A percentile compares a stretch with the other conserved stretches of the same genome.
phyloP scores from a whole-genome alignment of 2,329 filamentous ascomycete genomes.

The Arthroderma sp. region DNA sequence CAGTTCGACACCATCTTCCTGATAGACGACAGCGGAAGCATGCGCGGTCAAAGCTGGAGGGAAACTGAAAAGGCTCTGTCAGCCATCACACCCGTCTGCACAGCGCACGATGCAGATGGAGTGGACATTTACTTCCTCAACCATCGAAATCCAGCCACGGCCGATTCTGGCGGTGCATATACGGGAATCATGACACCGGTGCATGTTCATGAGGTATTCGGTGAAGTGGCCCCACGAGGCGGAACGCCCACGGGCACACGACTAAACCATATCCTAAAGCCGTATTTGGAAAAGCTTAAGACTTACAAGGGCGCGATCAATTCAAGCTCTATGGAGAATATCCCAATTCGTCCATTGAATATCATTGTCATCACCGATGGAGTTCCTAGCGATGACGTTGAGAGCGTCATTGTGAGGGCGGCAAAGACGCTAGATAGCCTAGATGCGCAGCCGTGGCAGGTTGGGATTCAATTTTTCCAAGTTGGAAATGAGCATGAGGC shows the following conservation, averaged over 20 bases:
- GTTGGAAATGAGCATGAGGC: slow-evolving; percentile 63
- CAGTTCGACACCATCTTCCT: slow-evolving; percentile 80
- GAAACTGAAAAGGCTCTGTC: slow-evolving; percentile 59
- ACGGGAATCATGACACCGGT: slow-evolving; percentile 46
- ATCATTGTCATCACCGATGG: slow-evolving; percentile 92
- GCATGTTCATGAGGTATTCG: slow-evolving; percentile 57
- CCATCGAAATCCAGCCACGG: slow-evolving; percentile 33
- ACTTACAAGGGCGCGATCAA: slow-evolving; percentile 11
- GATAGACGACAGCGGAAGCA: slow-evolving; percentile 84
- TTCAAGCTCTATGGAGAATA: slow-evolving; percentile 12
- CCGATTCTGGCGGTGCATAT: slow-evolving; percentile 42
- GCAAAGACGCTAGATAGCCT: slow-evolving; percentile 53
- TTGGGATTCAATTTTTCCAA: slow-evolving; percentile 94
- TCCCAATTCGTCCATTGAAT: slow-evolving; percentile 61
- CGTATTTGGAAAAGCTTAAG: slow-evolving; percentile 52
- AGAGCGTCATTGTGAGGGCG: slow-evolving; percentile 51
- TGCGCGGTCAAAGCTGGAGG: slow-evolving; percentile 63
- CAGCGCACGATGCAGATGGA: slow-evolving; percentile 64
- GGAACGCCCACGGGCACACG: slow-evolving; percentile 63
- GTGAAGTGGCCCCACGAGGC: slow-evolving; percentile 48
- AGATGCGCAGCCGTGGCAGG: slow-evolving; percentile 62
- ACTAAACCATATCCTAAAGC: slow-evolving; percentile 56
- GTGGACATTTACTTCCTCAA: slow-evolving; percentile 91
- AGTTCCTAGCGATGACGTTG: slow-evolving; percentile 63
- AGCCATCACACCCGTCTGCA: slow-evolving; percentile 70